These are phyloP conservation scores for Termitomyces heimii DNA, from an alignment of 768 basidiomycete genomes.

Conservation along the genomic window DNA sequence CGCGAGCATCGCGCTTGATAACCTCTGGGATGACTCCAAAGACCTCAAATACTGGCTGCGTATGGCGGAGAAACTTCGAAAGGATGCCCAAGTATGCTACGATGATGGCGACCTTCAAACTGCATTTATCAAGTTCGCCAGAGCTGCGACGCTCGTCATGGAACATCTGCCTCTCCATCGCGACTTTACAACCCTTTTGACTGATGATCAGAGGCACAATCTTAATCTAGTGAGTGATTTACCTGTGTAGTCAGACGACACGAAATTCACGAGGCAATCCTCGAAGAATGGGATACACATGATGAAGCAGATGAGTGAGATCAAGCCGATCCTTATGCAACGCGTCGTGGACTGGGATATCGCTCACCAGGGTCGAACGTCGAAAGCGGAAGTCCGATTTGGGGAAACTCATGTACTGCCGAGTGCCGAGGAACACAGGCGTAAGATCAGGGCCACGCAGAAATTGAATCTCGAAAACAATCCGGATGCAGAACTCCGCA, in stretches of 20 bases:
- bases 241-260: not conserved
- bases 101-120: constrained; percentile 54
- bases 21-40: constrained; percentile 50
- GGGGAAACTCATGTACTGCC: not conserved
- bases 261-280: constrained; percentile 1
- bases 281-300: constrained; percentile 46
- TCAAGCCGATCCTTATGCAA: constrained; percentile 60
- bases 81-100: constrained; percentile 41
- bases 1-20: constrained; percentile 51
- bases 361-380: not conserved
- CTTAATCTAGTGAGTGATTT: constrained; percentile 55
- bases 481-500: constrained; percentile 14
- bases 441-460: constrained; percentile 17
- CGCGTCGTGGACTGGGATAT: constrained; percentile 55
- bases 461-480: constrained; percentile 26
- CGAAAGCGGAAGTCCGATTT: not conserved
- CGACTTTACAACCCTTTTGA: constrained; percentile 56
- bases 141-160: constrained; percentile 70
- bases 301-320: constrained; percentile 53
- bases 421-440: constrained; percentile 18
- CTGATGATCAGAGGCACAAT: constrained; percentile 54
- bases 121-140: constrained; percentile 70
- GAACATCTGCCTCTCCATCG: constrained; percentile 73
- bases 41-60: constrained; percentile 65
- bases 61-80: constrained; percentile 56